phyloP scores from a whole-genome alignment of 306 rosid species.

The Hippophae rhamnoides region DNA sequence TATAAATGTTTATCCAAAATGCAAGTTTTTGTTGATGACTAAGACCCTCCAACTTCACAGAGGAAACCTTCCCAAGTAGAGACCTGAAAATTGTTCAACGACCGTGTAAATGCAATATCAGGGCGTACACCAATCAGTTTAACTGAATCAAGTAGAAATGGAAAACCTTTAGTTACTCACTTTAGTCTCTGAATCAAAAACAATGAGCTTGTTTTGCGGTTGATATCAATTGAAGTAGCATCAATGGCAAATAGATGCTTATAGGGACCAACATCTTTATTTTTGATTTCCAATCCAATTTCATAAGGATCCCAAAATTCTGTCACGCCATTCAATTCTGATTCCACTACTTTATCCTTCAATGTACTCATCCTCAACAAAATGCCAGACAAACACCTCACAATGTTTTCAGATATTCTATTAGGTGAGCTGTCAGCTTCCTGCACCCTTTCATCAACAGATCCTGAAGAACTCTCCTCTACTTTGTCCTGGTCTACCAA shows the following conservation, averaged over 20 bases:
- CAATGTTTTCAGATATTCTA: slow-evolving; percentile 63
- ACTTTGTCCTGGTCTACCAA: slow-evolving; percentile 48
- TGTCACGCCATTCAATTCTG: slow-evolving; percentile 28
- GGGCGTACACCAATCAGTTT: no score
- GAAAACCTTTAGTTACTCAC: slow-evolving; percentile 31
- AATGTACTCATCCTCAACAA: slow-evolving; percentile 45
- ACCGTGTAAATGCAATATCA: background rate
- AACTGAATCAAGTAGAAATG: background rate
- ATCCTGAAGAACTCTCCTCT: slow-evolving; percentile 36
- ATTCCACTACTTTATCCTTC: slow-evolving; percentile 42
- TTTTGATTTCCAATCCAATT: slow-evolving; percentile 37
- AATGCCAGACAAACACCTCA: slow-evolving; percentile 60
- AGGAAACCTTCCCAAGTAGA: slow-evolving; percentile 62
- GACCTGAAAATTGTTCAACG: slow-evolving; percentile 32
- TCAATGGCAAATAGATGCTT: slow-evolving; percentile 49
- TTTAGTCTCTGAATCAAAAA: slow-evolving; percentile 61
- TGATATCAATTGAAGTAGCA: slow-evolving; percentile 55
- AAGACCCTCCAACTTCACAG: slow-evolving; percentile 72
- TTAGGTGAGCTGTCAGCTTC: slow-evolving; percentile 51
- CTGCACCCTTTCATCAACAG: slow-evolving; percentile 27
- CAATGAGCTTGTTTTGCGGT: slow-evolving; percentile 43
- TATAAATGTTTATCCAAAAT: slow-evolving; percentile 88
- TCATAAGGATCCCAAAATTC: slow-evolving; percentile 70
- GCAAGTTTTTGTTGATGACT: slow-evolving; percentile 92
- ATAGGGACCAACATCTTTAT: slow-evolving; percentile 57